Evolutionary conservation across 371 early-diverging fungal genomes (phyloP), one percentile per base, ranked within the genome.

Genomic region (Rhizopus delemar): DNA sequence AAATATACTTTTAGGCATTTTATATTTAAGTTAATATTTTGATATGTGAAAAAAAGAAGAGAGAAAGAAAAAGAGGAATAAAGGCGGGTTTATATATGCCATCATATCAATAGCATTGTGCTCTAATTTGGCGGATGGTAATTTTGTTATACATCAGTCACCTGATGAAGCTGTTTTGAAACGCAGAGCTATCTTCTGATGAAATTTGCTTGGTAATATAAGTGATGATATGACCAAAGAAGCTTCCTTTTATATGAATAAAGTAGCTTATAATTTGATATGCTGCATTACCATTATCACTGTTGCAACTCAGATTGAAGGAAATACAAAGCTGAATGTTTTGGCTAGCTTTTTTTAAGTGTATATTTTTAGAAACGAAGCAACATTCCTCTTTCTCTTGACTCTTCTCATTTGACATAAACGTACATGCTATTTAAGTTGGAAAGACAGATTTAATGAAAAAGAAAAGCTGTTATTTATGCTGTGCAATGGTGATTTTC

Each of bases 121-220:
- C 22, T 22, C 22, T 22, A 22, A 22, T 22, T 22, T 22, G 22
- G 22, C 22, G 22, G 39, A 38, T 29, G 43, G 43, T n/a, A 43
- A 43, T 43, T 43, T 43, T 43, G 8, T 43, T 43, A 11, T 43
- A 43, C n/a, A 43, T 43, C 43, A 43, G 43, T 43, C 43, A 43
- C 5, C n/a, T 43, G 43, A 43, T n/a, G n/a, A 15, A 43, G 5
- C 15, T 15, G 43, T 43, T 43, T 22, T 43, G 13, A 43, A 43
- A 43, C 43, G 43, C 43, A 43, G 43, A 43, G 43, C 43, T 13
- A 43, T 15, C 43, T 43, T 43, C 43, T 43, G 43, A 43, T 43
- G 13, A 43, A 43, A 6, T 43, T 15, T 43, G 8, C 43, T 43
- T 43, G n/a, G 43, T 43, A 43, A 43, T 43, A 1, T 43, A 43